Evolutionary conservation across 192 early-diverging fungal species (phyloP).

Genomic region (Diversispora eburnea): DNA sequence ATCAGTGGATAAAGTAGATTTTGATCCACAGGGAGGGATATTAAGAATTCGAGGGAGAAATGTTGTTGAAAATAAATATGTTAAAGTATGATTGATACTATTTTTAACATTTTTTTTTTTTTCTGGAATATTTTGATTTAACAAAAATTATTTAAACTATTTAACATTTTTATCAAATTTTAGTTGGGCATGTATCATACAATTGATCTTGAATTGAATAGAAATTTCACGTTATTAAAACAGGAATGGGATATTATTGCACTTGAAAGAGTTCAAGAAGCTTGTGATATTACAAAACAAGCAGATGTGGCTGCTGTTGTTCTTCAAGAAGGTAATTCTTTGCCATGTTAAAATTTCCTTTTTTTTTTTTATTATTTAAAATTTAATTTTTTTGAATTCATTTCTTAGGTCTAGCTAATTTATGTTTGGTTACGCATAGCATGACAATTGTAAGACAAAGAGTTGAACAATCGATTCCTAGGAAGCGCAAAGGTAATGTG

Average conservation of each 20-base stretch:
- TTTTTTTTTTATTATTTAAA: neutral
- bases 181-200: slow-evolving; percentile 92
- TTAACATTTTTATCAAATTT: neutral
- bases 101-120: slow-evolving; percentile 6
- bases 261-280: slow-evolving; percentile 80
- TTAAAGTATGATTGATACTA: slow-evolving; percentile 57
- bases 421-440: slow-evolving; percentile 89
- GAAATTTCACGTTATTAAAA: slow-evolving; percentile 85
- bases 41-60: slow-evolving; percentile 88
- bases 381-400: neutral
- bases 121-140: neutral
- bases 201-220: slow-evolving; percentile 86
- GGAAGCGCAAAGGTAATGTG: slow-evolving; percentile 87
- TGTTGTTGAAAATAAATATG: slow-evolving; percentile 80
- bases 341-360: neutral
- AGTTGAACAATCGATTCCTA: slow-evolving; percentile 87
- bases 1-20: slow-evolving; percentile 79
- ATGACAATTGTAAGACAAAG: slow-evolving; percentile 95
- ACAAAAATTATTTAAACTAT: slow-evolving; percentile 57
- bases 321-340: slow-evolving; percentile 61
- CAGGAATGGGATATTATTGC: slow-evolving; percentile 92
- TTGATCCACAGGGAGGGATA: slow-evolving; percentile 81
- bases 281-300: slow-evolving; percentile 83
- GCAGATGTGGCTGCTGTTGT: slow-evolving; percentile 93
- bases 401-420: slow-evolving; percentile 75